Conservation (phyloP, 108 stramenopile genomes). For the Pinguiococcus pyrenoidosus region DNA sequence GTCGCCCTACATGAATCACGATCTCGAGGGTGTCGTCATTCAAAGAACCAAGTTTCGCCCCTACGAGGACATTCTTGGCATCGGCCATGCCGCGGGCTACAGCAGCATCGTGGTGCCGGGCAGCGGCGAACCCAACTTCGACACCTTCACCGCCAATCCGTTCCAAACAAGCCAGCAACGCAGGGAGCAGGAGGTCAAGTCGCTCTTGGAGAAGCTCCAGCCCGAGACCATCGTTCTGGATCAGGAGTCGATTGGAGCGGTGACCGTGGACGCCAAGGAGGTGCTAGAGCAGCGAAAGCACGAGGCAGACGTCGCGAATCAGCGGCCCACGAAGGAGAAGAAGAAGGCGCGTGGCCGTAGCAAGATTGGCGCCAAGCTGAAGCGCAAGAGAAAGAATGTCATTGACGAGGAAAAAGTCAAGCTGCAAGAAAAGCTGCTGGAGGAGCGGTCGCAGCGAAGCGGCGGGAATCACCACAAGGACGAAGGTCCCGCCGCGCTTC, state of each 20-base stretch:
- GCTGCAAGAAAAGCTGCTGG: conserved; percentile 47
- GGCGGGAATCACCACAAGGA: conserved; percentile 16
- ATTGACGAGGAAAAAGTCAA: conserved; percentile 54
- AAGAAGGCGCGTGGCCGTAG: conserved; percentile 82
- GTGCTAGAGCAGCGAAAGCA: conserved; percentile 43
- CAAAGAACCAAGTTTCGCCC: conserved; percentile 60
- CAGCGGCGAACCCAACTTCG: conserved; percentile 84
- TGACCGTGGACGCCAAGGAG: conserved; percentile 59
- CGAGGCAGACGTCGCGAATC: conserved; percentile 30
- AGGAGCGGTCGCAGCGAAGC: conserved; percentile 31
- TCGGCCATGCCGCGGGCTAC: conserved; percentile 74
- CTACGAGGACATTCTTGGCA: conserved; percentile 86
- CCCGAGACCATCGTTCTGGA: conserved; percentile 89
- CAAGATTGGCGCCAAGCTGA: conserved; percentile 85
- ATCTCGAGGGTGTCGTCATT: conserved; percentile 14
- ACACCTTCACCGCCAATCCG: conserved; percentile 78
- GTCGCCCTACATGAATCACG: conserved; percentile 81
- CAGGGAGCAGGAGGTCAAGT: conserved; percentile 82
- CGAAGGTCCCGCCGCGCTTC: conserved; percentile 18
- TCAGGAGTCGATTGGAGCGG: conserved; percentile 65
- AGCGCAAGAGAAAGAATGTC: conserved; percentile 77
- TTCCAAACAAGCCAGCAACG: conserved; percentile 72
- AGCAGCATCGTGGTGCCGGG: conserved; percentile 87
- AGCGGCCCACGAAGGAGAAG: conserved; percentile 46
- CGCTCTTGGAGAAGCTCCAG: conserved; percentile 80